phyloP scores from a whole-genome alignment of 2,329 filamentous ascomycete species.

The Ploettnerulaceae sp. region DNA sequence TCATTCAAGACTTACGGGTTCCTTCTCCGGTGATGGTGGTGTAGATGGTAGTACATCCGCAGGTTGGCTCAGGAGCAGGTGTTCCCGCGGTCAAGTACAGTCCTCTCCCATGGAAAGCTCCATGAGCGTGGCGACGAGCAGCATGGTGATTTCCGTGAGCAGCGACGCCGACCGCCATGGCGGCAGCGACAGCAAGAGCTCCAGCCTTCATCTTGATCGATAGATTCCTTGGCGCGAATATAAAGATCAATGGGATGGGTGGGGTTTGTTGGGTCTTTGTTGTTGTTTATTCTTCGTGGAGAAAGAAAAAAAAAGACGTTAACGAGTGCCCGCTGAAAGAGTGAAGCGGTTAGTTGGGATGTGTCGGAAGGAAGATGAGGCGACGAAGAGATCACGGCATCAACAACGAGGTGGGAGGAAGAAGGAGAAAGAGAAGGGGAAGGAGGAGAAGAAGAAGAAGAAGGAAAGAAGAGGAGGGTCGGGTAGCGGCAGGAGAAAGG shows the following conservation, averaged over 20 bases:
- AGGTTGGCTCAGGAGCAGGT: slow-evolving; percentile 41
- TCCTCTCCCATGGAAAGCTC: slow-evolving; percentile 50
- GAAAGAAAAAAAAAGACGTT: slow-evolving; percentile 26
- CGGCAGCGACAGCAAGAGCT: slow-evolving; percentile 59
- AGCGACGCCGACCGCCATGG: slow-evolving; percentile 50
- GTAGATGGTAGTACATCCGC: slow-evolving; percentile 71
- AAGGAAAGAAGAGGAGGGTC: slow-evolving; percentile 29
- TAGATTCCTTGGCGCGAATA: slow-evolving; percentile 15
- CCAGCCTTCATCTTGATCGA: slow-evolving; percentile 67
- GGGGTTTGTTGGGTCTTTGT: slow-evolving; percentile 14
- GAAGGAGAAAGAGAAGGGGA: slow-evolving; percentile 13
- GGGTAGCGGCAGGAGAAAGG: slow-evolving; percentile 10
- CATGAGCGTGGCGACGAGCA: slow-evolving; percentile 57
- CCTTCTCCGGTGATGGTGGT: slow-evolving; percentile 63
- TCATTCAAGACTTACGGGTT: slow-evolving; percentile 48
- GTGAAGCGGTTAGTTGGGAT: slow-evolving; percentile 63
- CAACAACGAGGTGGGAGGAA: slow-evolving; percentile 38
- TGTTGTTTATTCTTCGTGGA: slow-evolving; percentile 14
- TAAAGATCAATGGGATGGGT: slow-evolving; percentile 13
- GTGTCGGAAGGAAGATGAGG: slow-evolving; percentile 43
- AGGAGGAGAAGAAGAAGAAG: slow-evolving; percentile 30
- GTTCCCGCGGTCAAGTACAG: slow-evolving; percentile 16
- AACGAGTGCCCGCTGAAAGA: slow-evolving; percentile 85
- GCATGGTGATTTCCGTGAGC: slow-evolving; percentile 45
- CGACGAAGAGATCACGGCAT: slow-evolving; percentile 50